Evolutionary conservation across 2,329 filamentous ascomycete species (phyloP).

Genomic region (Aspergillus pseudoglaucus): DNA sequence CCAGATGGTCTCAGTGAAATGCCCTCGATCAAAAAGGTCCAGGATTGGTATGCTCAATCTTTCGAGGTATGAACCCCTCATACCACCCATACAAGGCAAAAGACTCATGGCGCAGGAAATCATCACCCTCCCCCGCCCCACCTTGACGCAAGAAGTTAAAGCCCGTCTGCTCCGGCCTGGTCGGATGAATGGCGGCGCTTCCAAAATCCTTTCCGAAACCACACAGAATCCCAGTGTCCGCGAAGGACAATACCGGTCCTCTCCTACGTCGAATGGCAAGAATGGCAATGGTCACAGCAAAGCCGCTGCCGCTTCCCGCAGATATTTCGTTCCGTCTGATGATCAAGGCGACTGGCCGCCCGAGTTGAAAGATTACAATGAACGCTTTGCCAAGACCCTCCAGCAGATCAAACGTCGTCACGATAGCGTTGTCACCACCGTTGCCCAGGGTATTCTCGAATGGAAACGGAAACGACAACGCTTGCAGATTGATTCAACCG

Average conservation of each 20-base stretch:
- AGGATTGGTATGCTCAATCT: constrained; percentile 98
- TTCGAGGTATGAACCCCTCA: constrained; percentile 68
- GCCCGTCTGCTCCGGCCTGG: constrained; percentile 61
- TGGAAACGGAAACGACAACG: constrained; percentile 95
- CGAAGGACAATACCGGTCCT: constrained; percentile 68
- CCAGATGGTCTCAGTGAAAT: constrained; percentile 97
- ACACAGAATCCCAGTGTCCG: constrained; percentile 86
- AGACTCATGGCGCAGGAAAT: constrained; percentile 60
- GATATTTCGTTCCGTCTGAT: constrained; percentile 90
- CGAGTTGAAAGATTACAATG: constrained; percentile 90
- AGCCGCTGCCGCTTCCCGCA: constrained; percentile 47
- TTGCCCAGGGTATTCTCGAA: constrained; percentile 95
- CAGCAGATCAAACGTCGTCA: constrained; percentile 94
- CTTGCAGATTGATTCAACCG: constrained; percentile 96
- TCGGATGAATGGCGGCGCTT: constrained; percentile 49
- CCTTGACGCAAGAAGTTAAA: constrained; percentile 67
- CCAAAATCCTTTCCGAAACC: constrained; percentile 68
- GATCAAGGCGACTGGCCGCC: constrained; percentile 86
- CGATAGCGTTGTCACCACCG: constrained; percentile 94
- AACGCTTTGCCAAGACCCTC: constrained; percentile 77
- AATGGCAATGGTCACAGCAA: constrained; percentile 48
- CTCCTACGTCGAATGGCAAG: constrained; percentile 26
- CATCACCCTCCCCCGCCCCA: constrained; percentile 73
- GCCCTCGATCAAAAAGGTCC: constrained; percentile 90
- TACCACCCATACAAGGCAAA: constrained; percentile 5